Evolutionary conservation across 306 rosid species (phyloP), one percentile per base, ranked within the genome.

Genomic region (Pueraria montana): DNA sequence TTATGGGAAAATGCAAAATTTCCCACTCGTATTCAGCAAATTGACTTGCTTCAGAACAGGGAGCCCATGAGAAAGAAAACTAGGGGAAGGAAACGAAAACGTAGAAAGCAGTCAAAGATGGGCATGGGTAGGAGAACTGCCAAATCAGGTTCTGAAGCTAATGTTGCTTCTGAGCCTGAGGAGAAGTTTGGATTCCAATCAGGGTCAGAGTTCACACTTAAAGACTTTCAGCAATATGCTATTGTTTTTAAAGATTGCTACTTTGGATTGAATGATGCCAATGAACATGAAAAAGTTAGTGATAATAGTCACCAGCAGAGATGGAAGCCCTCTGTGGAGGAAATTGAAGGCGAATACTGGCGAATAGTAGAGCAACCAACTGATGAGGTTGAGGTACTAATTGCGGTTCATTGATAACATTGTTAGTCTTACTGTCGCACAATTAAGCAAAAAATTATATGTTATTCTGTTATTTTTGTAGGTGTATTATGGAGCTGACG

Each of bases 261-360:
- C 87, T 96, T 96, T 40, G 86, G 87, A 52, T 58, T 42, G 82
- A 87, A 84, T 62, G 90, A 81, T 20, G 56, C 50, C 56, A 80
- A 77, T 43, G 89, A 70, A 67, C 81, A 84, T 71, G 72, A 42
- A 42, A 71, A 81, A 81, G 63, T 55, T 62, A 80, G 84, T 72
- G 66, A 82, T 64, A 53, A 26, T 84, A 82, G 72, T 36, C 58
- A 74, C 43, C 76, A 20, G 20, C 85, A 84, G 72, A 82, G 69
- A 84, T 70, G 87, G 89, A 81, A 87, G 40, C 93, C 91, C 56
- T 89, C 97, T 24, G 89, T 84, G 75, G 93, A 91, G 77, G 92
- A 89, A 32, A 91, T 94, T 23, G 99, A 96, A 88, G 99, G 99
- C 26, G 98, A 96, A 85, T 96, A 94, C 87, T 96, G 99, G 99